Percentiles rank a stretch among this genome's conserved stretches.
These are phyloP conservation scores for Nicotiana otophora DNA, from an alignment of 257 asterid genomes.

Conservation along the genomic window DNA sequence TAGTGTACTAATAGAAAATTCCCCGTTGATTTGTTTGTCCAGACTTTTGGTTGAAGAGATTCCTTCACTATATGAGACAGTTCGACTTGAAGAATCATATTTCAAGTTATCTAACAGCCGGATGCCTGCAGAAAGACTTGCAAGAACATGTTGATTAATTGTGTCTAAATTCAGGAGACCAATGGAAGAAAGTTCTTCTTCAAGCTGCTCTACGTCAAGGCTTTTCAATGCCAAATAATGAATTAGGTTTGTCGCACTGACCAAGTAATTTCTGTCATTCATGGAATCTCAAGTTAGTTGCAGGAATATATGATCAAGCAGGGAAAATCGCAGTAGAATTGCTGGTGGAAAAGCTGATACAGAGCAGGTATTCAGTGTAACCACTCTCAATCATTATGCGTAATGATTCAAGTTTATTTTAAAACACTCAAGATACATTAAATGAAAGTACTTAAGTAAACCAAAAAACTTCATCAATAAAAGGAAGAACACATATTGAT, in stretches of 20 bases:
- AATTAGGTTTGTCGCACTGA: conserved; percentile 49
- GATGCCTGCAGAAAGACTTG: conserved; percentile 58
- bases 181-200: conserved; percentile 49
- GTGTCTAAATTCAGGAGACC: conserved; percentile 54
- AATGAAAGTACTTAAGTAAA: background rate
- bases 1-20: conserved; percentile 40
- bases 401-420: background rate
- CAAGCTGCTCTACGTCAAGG: conserved; percentile 46
- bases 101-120: conserved; percentile 38
- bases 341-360: conserved; percentile 12
- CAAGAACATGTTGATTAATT: conserved; percentile 47
- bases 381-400: background rate
- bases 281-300: conserved; percentile 4
- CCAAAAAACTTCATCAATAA: background rate
- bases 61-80: conserved; percentile 19
- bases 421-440: background rate
- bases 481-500: background rate
- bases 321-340: conserved; percentile 3
- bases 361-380: background rate
- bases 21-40: conserved; percentile 25
- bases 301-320: background rate
- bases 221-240: conserved; percentile 59
- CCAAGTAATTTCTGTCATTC: conserved; percentile 47
- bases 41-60: conserved; percentile 24
- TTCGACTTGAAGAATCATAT: conserved; percentile 26